phyloP scores from a whole-genome alignment of 495 filamentous ascomycete species.

The Coniosporium apollinis region DNA sequence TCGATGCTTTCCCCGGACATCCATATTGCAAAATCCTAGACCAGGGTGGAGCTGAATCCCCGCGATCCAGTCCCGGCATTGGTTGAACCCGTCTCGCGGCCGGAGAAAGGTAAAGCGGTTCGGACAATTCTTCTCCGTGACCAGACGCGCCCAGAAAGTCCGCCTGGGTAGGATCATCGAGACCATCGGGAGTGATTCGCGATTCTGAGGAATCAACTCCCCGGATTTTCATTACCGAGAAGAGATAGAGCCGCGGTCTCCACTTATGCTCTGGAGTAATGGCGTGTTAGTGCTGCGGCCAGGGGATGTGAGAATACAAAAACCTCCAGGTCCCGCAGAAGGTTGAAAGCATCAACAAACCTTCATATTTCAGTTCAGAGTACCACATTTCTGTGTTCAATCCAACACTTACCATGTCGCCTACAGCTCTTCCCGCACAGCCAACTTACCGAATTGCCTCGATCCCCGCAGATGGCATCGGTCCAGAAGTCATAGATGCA shows the following conservation, averaged over 20 bases:
- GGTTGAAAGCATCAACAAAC: background rate
- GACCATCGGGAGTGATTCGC: too few species aligned
- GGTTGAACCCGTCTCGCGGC: too few species aligned
- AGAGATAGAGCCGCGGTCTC: background rate
- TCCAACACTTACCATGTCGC: background rate
- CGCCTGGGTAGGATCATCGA: too few species aligned
- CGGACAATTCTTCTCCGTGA: too few species aligned
- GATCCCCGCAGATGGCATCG: slow-evolving; percentile 39
- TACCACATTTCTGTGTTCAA: background rate
- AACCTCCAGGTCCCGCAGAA: background rate
- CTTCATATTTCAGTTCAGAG: background rate
- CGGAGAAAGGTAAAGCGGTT: too few species aligned
- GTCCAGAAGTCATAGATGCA: slow-evolving; percentile 35
- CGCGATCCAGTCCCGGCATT: too few species aligned
- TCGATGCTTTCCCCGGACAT: too few species aligned
- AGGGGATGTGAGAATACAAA: background rate
- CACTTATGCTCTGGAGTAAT: background rate
- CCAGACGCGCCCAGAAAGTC: too few species aligned
- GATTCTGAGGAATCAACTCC: too few species aligned
- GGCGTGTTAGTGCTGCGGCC: background rate
- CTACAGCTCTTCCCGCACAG: background rate
- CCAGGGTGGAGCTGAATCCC: too few species aligned
- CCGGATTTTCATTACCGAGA: background rate
- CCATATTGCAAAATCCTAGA: too few species aligned
- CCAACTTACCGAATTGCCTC: slow-evolving; percentile 29